Evolutionary conservation across 345 rosid genomes (phyloP).

Genomic region (Eucalyptus melliodora): DNA sequence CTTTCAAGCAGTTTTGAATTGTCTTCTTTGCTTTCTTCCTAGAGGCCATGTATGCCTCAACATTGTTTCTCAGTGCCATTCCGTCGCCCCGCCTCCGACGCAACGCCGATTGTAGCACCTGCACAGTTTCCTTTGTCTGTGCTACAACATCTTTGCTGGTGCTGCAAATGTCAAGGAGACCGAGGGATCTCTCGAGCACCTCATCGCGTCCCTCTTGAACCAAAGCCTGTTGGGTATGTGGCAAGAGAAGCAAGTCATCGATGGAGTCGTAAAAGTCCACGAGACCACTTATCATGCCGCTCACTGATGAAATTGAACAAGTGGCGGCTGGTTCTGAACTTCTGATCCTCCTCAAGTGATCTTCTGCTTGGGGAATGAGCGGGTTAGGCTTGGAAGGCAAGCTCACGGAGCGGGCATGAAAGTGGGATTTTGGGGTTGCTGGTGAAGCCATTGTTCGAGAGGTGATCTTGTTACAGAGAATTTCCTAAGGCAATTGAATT

Average conservation of each 20-base stretch:
- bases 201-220: background rate
- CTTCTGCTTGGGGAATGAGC: background rate
- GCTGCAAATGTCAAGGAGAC: constrained; percentile 1
- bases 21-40: constrained; percentile 29
- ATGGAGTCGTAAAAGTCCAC: constrained; percentile 8
- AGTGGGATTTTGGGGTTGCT: background rate
- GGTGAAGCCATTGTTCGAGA: background rate
- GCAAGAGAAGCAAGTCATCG: constrained; percentile 5
- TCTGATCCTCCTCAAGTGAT: background rate
- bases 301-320: background rate
- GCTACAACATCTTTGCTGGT: constrained; percentile 3
- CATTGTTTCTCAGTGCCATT: background rate
- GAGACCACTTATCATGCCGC: background rate
- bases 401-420: background rate
- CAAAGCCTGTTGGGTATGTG: background rate
- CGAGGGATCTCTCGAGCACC: constrained; percentile 10
- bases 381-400: constrained; percentile 4
- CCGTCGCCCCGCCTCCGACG: background rate
- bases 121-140: constrained; percentile 1
- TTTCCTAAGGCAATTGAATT: background rate
- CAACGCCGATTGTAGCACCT: constrained; percentile 5
- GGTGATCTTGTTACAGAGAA: background rate
- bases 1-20: constrained; percentile 15
- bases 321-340: background rate
- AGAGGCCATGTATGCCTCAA: constrained; percentile 23